Evolutionary conservation across 2,329 filamentous ascomycete genomes (phyloP), one percentile per base, ranked within the genome.

Genomic region (Trichoderma oligosporum): DNA sequence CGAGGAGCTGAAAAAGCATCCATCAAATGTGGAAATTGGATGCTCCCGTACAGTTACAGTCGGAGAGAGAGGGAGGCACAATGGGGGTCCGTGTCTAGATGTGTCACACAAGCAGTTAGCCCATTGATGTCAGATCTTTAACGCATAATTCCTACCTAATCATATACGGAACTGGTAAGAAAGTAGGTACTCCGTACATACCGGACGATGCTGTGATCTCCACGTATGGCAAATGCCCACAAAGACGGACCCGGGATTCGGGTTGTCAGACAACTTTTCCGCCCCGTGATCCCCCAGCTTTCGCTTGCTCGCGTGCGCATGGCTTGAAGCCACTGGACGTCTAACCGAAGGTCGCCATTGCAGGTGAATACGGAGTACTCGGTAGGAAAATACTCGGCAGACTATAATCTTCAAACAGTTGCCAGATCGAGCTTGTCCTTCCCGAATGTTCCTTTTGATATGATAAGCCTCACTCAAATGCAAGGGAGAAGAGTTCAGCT

Each of bases 241-340:
- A 42, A 25, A 39, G 11, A 42, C 14, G 27, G 36, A 42, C 48
- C 16, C 48, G 48, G 38, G 38, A 9, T 33, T 22, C 48, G 48
- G n/a, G 48, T 38, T 42, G 48, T 27, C 24, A 25, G 25, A 4
- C 45, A 5, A 27, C 8, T 18, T n/a, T 16, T 36, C 31, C 18
- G 31, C 3, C 1, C n/a, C 18, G 18, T 29, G 14, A 3, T 24
- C 12, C 49, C 44, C 49, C 38, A 53, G 24, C 27, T 16, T 53
- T 53, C 38, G 49, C 49, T 29, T 53, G 49, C 27, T 42, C 38
- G 48, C 36, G 27, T 53, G 49, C n/a, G n/a, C 49, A 42, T 18
- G 38, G 18, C 18, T 35, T 14, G 38, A 14, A 11, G 22, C 18
- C 7, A 12, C 20, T 12, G 45, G n/a, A n/a, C 45, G 25, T 20